Percentiles rank a stretch among this genome's conserved stretches.
phyloP scores from a whole-genome alignment of 2,329 filamentous ascomycete genomes.

The Huntiella omanensis region DNA sequence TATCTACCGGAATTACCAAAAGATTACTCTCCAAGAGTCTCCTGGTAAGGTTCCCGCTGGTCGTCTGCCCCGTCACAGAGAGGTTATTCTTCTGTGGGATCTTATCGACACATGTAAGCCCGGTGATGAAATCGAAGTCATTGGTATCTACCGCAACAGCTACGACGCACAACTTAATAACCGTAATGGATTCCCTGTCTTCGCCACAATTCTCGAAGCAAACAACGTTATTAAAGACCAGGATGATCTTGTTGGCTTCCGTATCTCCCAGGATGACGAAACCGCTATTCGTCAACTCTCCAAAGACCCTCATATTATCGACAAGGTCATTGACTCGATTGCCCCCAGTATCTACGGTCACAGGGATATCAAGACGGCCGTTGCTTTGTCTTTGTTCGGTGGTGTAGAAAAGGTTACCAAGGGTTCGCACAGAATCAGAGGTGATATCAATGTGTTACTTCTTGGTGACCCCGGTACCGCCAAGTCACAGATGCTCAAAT shows the following conservation, averaged over 20 bases:
- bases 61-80: conserved; percentile 76
- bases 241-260: conserved; percentile 91
- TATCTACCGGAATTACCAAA: conserved; percentile 96
- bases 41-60: conserved; percentile 92
- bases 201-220: conserved; percentile 91
- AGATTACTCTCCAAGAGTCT: conserved; percentile 89
- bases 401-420: conserved; percentile 84
- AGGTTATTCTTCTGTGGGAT: conserved; percentile 92
- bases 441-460: conserved; percentile 93
- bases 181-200: conserved; percentile 95
- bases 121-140: conserved; percentile 93
- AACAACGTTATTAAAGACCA: conserved; percentile 96
- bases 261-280: conserved; percentile 87
- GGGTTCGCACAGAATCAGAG: conserved; percentile 76
- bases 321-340: conserved; percentile 83
- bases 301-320: conserved; percentile 75
- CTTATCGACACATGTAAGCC: conserved; percentile 93
- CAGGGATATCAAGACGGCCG: conserved; percentile 88
- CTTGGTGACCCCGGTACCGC: conserved; percentile 94
- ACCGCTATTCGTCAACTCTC: conserved; percentile 74
- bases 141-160: conserved; percentile 93
- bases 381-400: conserved; percentile 84
- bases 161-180: conserved; percentile 97
- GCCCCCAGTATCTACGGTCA: conserved; percentile 97
- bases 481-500: conserved; percentile 95